A percentile compares a stretch with the other conserved stretches of the same genome.
phyloP scores from a whole-genome alignment of 108 stramenopile genomes.

The Cyclostephanos tholiformis region DNA sequence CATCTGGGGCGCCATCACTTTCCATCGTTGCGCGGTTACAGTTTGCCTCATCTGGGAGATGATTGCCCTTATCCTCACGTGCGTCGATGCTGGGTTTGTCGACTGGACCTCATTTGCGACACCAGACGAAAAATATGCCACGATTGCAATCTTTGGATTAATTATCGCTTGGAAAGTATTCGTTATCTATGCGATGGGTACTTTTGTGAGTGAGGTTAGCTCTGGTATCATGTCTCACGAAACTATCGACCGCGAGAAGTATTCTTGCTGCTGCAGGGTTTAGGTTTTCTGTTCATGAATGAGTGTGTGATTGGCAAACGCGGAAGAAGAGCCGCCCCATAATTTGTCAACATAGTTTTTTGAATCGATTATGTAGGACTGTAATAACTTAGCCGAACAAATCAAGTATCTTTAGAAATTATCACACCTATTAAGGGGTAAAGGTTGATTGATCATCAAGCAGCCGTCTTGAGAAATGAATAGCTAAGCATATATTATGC shows the following conservation, averaged over 20 bases:
- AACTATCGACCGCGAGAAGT: constrained; percentile 14
- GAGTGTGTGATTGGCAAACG: too few relatives aligned
- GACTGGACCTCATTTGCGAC: background rate
- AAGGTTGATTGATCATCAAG: too few relatives aligned
- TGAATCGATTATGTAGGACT: too few relatives aligned
- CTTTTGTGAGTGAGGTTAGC: constrained; percentile 17
- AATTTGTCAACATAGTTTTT: too few relatives aligned
- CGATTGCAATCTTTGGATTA: background rate
- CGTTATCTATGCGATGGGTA: background rate
- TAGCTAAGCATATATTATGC: too few relatives aligned
- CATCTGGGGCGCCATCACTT: constrained; percentile 13
- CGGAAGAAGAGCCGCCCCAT: too few relatives aligned
- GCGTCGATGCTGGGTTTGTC: background rate
- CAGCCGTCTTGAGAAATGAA: too few relatives aligned
- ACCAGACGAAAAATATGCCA: background rate
- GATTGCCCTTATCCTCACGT: background rate
- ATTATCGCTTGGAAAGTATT: background rate
- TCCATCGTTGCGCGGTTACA: constrained; percentile 14
- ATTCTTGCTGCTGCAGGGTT: constrained; percentile 34
- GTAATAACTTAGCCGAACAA: too few relatives aligned
- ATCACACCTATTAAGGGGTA: too few relatives aligned
- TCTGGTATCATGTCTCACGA: constrained; percentile 13
- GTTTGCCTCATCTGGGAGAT: constrained; percentile 8
- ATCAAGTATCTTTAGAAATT: too few relatives aligned
- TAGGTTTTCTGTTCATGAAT: background rate